Evolutionary conservation across 306 rosid genomes (phyloP), one percentile per base, ranked within the genome.

Genomic region (Delonix regia): DNA sequence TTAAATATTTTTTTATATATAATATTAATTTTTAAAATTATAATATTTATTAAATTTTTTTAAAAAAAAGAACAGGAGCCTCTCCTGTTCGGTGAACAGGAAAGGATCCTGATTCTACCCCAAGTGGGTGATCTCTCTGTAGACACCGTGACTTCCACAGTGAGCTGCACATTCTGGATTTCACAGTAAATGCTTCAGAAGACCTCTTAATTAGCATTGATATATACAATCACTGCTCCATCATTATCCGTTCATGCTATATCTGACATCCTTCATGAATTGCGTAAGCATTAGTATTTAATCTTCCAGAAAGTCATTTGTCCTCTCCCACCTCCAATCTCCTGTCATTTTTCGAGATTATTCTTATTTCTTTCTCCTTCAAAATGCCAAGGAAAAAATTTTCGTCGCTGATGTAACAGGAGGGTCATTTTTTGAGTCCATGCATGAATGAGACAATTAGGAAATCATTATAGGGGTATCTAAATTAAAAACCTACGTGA

Each of bases 171-270:
- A 49, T 60, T 61, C 2, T 28, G 30, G 74, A 76, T 62, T 44
- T 71, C 42, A 65, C 47, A 33, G 69, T 33, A 74, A 82, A 61
- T 69, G 68, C 44, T 52, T 39, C n/a, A n/a, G n/a, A 75, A 75
- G 42, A 75, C 53, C 62, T 75, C 72, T 53, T 52, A 15, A 49
- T 49, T 49, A 22, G 13, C 4, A 53, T 53, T 19, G 28, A 53
- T 57, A 57, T 6, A 0, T 25, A 28, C 47, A 19, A 36, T 42
- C 2, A 24, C 15, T 74, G 74, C 56, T 69, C 71, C 78, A 49
- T 59, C 33, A 4, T 28, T 56, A 57, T 49, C 44, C 2, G 80
- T 39, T 9, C 67, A 9, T 68, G 67, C 53, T 69, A n/a, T 67
- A 34, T 33, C 64, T 74, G 19, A 22, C 1, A 63, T 60, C 7